phyloP scores from a whole-genome alignment of 2,329 filamentous ascomycete species.

The Sclerotinia subarctica region DNA sequence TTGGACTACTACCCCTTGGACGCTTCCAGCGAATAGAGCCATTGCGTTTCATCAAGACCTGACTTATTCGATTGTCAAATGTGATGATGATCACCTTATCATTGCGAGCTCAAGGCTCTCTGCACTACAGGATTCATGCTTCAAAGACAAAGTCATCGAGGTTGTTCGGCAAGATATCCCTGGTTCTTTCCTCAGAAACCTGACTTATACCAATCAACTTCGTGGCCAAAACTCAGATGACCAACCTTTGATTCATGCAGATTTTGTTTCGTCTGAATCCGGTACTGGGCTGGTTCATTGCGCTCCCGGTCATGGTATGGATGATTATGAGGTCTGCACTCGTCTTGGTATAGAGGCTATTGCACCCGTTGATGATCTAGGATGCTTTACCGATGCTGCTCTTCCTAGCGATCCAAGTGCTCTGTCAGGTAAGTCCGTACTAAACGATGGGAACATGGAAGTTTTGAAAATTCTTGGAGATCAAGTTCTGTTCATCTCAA shows the following conservation, averaged over 20 bases:
- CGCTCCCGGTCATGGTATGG: conserved; percentile 92
- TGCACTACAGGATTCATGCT: conserved; percentile 50
- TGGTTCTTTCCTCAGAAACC: conserved; percentile 62
- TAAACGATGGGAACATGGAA: conserved; percentile 64
- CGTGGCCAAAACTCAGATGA: conserved; percentile 53
- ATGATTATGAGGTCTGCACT: conserved; percentile 84
- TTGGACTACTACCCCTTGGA: conserved; percentile 99
- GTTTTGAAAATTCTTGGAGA: conserved; percentile 67
- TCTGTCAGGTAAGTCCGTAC: conserved; percentile 69
- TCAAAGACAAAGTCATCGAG: conserved; percentile 31
- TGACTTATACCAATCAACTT: conserved; percentile 69
- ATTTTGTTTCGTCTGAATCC: conserved; percentile 87
- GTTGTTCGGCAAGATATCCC: conserved; percentile 55
- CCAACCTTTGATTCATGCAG: conserved; percentile 75
- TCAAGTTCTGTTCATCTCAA: conserved; percentile 66
- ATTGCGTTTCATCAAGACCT: conserved; percentile 78
- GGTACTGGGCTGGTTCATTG: conserved; percentile 93
- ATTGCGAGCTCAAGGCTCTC: conserved; percentile 70
- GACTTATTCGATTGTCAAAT: conserved; percentile 66
- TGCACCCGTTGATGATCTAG: conserved; percentile 79
- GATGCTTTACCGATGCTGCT: conserved; percentile 75
- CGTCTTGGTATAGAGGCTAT: conserved; percentile 67
- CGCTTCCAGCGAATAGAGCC: conserved; percentile 84
- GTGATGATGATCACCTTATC: conserved; percentile 58
- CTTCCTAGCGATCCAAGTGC: conserved; percentile 65